Base-by-base conservation (phyloP, 2,329 filamentous ascomycete genomes). In the Epichloe hybrida region DNA sequence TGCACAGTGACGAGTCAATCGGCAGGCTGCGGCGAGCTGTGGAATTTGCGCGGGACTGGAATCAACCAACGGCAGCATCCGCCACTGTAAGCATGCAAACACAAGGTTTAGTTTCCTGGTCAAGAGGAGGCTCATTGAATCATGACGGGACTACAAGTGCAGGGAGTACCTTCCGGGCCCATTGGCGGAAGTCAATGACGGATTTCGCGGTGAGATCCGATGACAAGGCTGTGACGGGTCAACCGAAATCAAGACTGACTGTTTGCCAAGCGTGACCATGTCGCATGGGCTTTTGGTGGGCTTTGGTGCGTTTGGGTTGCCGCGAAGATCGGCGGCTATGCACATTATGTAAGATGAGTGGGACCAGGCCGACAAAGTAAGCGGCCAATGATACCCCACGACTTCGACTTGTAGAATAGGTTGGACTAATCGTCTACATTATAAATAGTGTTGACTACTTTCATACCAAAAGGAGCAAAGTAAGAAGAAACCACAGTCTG, bases 1-100 rank as follows among this genome's bases (percentile, higher is more conserved):
- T 55, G 38, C 55, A 61, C 23, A 48, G 56, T 23, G 55, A 61
- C 5, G 59, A 62, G 23, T 59, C 57, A 17, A 55, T 62, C 15
- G 47, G 49, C 36, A 57, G 56, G 35, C 53, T 68, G 50, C 54
- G 53, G 34, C 54, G 57, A 34, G 56, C 61, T 23, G 54, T 65
- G 36, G 52, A 57, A 37, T 57, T 58, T 57, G 53, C 52, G 35
- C 45, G 55, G 21, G 27, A 45, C 35, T 40, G n/a, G 17, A 43
- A 43, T n/a, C 15, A 48, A 51, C 37, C 7, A 45, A 46, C 17
- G 43, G 43, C 49, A 44, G 40, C 36, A 39, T 40, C 27, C 27
- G 27, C 11, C 12, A 17, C n/a, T 20, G 12, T 41, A 9, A 34
- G 21, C 8, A 31, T 36, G 23, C 17, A 37, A 12, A 5, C 27